A percentile compares a stretch with the other conserved stretches of the same genome.
phyloP scores from a whole-genome alignment of 2,329 filamentous ascomycete genomes.

The Cadophora luteo-olivacea region DNA sequence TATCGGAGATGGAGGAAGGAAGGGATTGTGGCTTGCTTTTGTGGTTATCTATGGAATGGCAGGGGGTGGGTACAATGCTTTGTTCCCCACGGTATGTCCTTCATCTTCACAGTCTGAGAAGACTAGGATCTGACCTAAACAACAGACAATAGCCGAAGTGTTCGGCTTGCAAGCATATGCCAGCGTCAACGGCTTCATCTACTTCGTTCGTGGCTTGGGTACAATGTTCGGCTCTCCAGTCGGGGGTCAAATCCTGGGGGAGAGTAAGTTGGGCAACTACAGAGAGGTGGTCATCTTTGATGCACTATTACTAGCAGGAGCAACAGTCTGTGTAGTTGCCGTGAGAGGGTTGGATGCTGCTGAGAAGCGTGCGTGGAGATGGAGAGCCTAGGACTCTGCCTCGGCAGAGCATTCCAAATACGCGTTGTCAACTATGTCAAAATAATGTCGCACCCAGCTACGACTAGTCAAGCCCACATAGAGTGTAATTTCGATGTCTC shows the following conservation, averaged over 20 bases:
- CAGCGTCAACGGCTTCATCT: conserved; percentile 54
- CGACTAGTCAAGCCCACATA: too few relatives aligned
- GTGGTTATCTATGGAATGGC: conserved; percentile 52
- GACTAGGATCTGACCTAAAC: too few relatives aligned
- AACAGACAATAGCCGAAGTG: conserved; percentile 52
- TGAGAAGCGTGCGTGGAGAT: conserved; percentile 49
- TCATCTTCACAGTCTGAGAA: neutral
- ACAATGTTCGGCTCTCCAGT: conserved; percentile 54
- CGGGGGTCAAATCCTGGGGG: conserved; percentile 50
- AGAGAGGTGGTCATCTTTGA: conserved; percentile 50
- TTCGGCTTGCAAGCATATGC: conserved; percentile 56
- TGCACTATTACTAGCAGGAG: conserved; percentile 49
- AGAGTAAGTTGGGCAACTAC: conserved; percentile 46
- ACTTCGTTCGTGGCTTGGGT: conserved; percentile 52
- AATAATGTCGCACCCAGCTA: too few relatives aligned
- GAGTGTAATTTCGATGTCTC: too few relatives aligned
- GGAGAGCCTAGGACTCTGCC: conserved; percentile 48
- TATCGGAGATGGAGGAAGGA: conserved; percentile 38
- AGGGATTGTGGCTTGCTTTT: conserved; percentile 50
- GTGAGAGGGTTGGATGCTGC: conserved; percentile 51
- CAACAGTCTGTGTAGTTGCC: conserved; percentile 48
- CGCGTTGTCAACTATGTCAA: too few relatives aligned
- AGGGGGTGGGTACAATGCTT: conserved; percentile 52
- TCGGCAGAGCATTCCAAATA: too few relatives aligned
- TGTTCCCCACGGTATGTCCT: conserved; percentile 50